Conservation (phyloP, 164 flowering plant species). For the Umbilicus rupestris region DNA sequence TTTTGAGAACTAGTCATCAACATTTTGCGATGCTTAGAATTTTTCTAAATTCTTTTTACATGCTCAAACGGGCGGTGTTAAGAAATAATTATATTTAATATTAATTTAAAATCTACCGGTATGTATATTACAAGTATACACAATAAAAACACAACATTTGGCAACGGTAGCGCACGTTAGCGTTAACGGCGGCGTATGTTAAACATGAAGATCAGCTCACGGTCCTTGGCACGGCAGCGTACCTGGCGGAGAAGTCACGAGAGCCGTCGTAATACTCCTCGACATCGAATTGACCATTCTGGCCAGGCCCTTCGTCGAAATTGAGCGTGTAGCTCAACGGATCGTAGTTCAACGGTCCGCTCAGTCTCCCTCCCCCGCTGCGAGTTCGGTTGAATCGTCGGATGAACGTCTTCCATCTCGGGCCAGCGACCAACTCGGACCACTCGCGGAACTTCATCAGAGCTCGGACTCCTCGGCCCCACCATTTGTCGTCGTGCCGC, state of each 20-base stretch:
- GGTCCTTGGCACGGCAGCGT: constrained; percentile 27
- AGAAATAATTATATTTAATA: too few species aligned
- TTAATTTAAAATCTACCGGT: too few species aligned
- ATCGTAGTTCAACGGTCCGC: constrained; percentile 61
- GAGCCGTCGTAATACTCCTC: constrained; percentile 17
- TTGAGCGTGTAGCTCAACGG: constrained; percentile 70
- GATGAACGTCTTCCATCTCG: constrained; percentile 84
- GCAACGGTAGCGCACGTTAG: too few species aligned
- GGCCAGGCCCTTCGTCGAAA: constrained; percentile 58
- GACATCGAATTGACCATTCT: constrained; percentile 15
- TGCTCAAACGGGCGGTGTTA: too few species aligned
- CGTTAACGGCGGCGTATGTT: too few species aligned
- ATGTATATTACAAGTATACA: too few species aligned
- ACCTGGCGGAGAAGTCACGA: constrained; percentile 46
- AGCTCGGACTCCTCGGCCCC: constrained; percentile 26
- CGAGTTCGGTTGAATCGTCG: constrained; percentile 48
- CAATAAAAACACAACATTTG: too few species aligned
- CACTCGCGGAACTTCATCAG: constrained; percentile 51
- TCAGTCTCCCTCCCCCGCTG: constrained; percentile 8
- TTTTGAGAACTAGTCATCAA: too few species aligned
- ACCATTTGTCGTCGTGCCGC: constrained; percentile 22
- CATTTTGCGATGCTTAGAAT: too few species aligned
- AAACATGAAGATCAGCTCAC: neutral
- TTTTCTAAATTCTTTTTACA: too few species aligned
- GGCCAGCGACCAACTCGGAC: constrained; percentile 87